Conservation (phyloP, 164 flowering plant species). For the Nelumbo lutea region DNA sequence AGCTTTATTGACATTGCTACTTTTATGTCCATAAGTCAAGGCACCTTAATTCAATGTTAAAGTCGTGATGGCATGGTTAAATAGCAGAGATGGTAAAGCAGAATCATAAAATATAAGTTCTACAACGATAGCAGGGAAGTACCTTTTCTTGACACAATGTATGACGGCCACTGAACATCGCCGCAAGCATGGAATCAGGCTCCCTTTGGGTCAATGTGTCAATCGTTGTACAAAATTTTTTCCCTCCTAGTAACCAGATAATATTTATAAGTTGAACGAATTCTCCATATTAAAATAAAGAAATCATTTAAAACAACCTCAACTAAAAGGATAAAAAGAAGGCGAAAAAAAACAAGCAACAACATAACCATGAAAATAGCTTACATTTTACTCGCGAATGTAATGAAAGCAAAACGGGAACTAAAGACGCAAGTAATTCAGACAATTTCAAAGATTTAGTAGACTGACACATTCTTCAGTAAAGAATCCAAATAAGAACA, state of each 20-base stretch:
- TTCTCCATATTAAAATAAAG: background rate
- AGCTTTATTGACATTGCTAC: too few species aligned
- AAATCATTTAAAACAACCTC: background rate
- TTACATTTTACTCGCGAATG: too few species aligned
- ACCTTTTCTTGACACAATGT: slow-evolving; percentile 56
- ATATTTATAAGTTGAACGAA: background rate
- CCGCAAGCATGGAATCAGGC: slow-evolving; percentile 96
- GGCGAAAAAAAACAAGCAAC: background rate
- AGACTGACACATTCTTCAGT: background rate
- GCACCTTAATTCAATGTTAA: too few species aligned
- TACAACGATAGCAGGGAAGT: background rate
- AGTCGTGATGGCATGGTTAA: too few species aligned
- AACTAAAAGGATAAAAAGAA: background rate
- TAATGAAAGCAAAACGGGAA: too few species aligned
- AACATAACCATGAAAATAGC: background rate
- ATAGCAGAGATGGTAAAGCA: too few species aligned
- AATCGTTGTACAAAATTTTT: slow-evolving; percentile 75
- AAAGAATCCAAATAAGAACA: background rate
- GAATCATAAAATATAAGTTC: too few species aligned
- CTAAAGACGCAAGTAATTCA: background rate
- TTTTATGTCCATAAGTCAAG: too few species aligned
- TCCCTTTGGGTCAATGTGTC: slow-evolving; percentile 85
- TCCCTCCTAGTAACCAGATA: slow-evolving; percentile 53
- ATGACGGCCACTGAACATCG: slow-evolving; percentile 97
- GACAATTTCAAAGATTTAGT: background rate